Evolutionary conservation across 1,284 basidiomycete species (phyloP), one percentile per base, ranked within the genome.

Genomic region (Rhodotorula sp.): DNA sequence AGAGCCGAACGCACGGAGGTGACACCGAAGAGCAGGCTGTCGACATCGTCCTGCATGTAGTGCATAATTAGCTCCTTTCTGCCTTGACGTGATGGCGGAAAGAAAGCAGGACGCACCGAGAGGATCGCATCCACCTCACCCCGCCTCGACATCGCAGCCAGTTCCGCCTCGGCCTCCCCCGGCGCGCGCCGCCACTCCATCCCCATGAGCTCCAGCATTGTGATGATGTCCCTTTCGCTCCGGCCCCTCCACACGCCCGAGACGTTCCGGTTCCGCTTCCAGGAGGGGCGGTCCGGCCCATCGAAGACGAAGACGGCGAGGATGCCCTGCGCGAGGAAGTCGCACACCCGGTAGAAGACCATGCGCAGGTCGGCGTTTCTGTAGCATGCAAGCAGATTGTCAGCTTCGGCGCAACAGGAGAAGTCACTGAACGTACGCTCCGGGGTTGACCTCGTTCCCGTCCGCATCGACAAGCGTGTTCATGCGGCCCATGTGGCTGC

Each of bases 121-220:
- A 97, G 84, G 19, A 98, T 87, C 0, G 89, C 92, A 79, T 99
- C 96, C 65, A 98, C 90, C 66, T 90, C 82, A 0, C 92, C 92
- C 46, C 89, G 86, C 8, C 84, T 83, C 77, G 92, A 94, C 74
- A 98, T 84, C 72, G 90, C 89, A 0, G 96, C 96, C 1, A 99
- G 85, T 79, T 99, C 96, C 0, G 96, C 96, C 81, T 99, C 96
- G 0, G 96, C 96, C 82, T 98, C 96, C 21, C 93, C 96, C 0
- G 92, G 92, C 10, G 96, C 96, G 87, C n/a, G 36, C 48, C 63
- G 46, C 66, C 64, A 70, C 34, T 61, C 61, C 32, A 75, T 54
- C 0, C 73, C 71, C 36, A 75, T 39, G 34, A 72, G 54, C 15
- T 59, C 61, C 9, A 97, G 88, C 64, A 97, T 89, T 51, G 85